Evolutionary conservation across 495 filamentous ascomycete genomes (phyloP), one percentile per base, ranked within the genome.

Genomic region (Durotheca rogersii): DNA sequence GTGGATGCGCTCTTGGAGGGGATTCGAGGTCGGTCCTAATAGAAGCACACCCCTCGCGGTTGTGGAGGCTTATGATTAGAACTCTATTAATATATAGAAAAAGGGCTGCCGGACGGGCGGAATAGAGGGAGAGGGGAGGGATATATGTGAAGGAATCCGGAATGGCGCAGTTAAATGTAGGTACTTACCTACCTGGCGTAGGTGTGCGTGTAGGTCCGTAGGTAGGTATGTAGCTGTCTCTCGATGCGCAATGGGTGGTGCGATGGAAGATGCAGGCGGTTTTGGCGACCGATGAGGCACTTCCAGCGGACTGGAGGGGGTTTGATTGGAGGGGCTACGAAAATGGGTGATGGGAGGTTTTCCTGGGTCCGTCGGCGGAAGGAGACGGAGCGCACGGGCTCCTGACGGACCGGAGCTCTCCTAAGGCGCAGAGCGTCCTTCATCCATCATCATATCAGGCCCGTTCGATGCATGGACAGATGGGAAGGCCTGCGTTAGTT

Each of bases 201-300:
- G n/a, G n/a, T n/a, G n/a, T n/a, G n/a, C n/a, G n/a, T n/a, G n/a
- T n/a, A n/a, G n/a, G n/a, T n/a, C n/a, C n/a, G n/a, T n/a, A n/a
- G n/a, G n/a, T n/a, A n/a, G n/a, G n/a, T n/a, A 27, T 27, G 23
- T 27, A 27, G 23, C 4, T 27, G 23, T 4, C 9, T 27, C 23
- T 9, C 23, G 9, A 27, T 27, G 4, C n/a, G n/a, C n/a, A n/a
- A n/a, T 41, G 35, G 25, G 49, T 55, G 45, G 54, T 43, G 25
- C 34, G 42, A 51, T 51, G 21, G 41, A n/a, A n/a, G 42, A 51
- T 27, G 23, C 23, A 27, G 9, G 23, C 9, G 23, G 23, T 27
- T 27, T 11, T 40, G 12, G 35, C 30, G 21, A 44, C 34, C 53
- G 55, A 58, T 58, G 55, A 58, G 55, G 55, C 55, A 58, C 55